These are phyloP conservation scores for Fraxinus angustifolia DNA, from an alignment of 305 asterid genomes.

Conservation along the genomic window DNA sequence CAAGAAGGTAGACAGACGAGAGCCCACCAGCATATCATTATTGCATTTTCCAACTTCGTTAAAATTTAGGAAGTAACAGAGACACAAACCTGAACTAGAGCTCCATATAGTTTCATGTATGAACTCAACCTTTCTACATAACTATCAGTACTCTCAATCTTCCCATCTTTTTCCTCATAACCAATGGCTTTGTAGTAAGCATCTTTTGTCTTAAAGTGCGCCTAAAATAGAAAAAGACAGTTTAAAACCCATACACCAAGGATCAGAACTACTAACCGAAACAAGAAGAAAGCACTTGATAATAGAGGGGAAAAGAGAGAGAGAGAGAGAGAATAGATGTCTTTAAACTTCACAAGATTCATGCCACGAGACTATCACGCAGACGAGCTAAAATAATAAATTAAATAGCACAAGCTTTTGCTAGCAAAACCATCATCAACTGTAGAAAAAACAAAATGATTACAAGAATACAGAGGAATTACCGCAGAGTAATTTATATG, in stretches of 20 bases:
- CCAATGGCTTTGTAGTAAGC: conserved; percentile 72
- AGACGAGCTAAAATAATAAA: background rate
- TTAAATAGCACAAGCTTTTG: background rate
- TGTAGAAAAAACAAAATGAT: background rate
- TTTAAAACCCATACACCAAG: background rate
- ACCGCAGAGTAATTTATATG: conserved; percentile 64
- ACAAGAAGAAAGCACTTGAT: background rate
- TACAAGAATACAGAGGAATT: conserved; percentile 12
- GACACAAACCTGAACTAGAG: conserved; percentile 76
- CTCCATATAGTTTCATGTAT: conserved; percentile 80
- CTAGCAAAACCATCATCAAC: conserved; percentile 3
- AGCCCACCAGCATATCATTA: background rate
- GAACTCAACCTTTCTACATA: conserved; percentile 47
- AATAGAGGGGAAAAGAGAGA: too few species aligned
- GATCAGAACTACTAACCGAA: background rate
- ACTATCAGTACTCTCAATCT: conserved; percentile 50
- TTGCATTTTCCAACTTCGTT: background rate
- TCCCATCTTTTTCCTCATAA: conserved; percentile 53
- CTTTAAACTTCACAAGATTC: background rate
- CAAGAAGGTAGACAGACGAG: conserved; percentile 3
- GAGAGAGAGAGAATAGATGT: conserved; percentile 2
- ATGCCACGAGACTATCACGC: background rate
- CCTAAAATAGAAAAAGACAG: conserved; percentile 35
- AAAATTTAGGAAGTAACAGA: conserved; percentile 5
- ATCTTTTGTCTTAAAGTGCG: conserved; percentile 45